Base-by-base conservation (phyloP, 23 red algal genomes). In the Gracilariopsis chorda region DNA sequence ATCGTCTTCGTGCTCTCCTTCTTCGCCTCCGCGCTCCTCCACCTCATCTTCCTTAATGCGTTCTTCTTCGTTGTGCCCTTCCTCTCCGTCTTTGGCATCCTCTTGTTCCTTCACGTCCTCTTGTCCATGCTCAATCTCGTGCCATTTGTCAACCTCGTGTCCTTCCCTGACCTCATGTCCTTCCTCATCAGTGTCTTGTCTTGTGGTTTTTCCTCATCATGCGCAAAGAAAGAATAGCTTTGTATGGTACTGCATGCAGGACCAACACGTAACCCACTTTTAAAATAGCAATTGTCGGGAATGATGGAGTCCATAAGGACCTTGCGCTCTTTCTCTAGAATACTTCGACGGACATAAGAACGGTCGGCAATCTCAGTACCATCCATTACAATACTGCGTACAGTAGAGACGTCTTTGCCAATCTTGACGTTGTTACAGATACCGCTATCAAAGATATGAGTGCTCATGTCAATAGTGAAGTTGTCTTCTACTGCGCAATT, bases 371-470 rank as follows among this genome's bases (percentile, higher is more conserved):
- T 69, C 25, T 53, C 48, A 55, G 48, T 56, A 49, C 64, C 41
- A 78, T 91, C 87, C 73, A 81, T 81, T 11, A 91, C 5, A 41
- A 91, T 81, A 29, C 87, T 80, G 42, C 87, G 74, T 36, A 51
- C 46, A 23, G 80, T 80, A 20, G 58, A 71, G 21, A 91, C 87
- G 37, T 82, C 75, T 11, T 43, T 71, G 43, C 87, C 87, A 52
- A 91, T 82, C 24, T 56, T 82, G 27, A 91, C 87, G 29, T 82
- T 57, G 47, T 91, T 62, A 41, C 87, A 62, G 39, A 88, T 88
- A 45, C 73, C 83, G 65, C 83, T 88, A 59, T 88, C 45, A 37
- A 77, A 30, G 40, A 88, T 88, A 41, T 60, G 48, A 32, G 33
- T 88, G 32, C 83, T 65, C 11, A 59, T 47, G 14, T 48, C 37